Base-by-base conservation (phyloP, 148 eudicot species). In the Polygonum aviculare region DNA sequence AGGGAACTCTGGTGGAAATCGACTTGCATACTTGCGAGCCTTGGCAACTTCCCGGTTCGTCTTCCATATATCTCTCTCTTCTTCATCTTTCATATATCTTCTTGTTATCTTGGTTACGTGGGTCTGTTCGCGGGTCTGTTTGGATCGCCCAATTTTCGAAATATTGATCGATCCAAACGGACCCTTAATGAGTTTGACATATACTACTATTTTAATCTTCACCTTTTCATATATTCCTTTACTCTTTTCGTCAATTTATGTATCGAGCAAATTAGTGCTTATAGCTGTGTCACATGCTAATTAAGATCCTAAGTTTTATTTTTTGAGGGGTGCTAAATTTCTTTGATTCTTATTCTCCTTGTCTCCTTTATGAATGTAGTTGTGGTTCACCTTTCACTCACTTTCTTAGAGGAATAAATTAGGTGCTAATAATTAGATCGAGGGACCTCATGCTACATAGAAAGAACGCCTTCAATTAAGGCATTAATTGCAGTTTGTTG, bases 1-100 rank as follows among this genome's bases (percentile, higher is more conserved):
- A 84, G 75, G 92, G 88, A 6, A 94, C 93, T 83, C 78, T 94
- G 76, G 85, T 94, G 16, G 98, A 94, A 38, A 86, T 94, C 57
- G 98, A 94, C 57, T 88, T 94, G 78, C 98, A 94, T 82, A 80
- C 82, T 47, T 90, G 95, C 85, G 98, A 94, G 82, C 98, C 98
- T 80, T 94, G 98, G 98, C 97, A 94, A 81, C 98, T 94, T 79
- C 98, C 98, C 75, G 97, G 98, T 90, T 77, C 33, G 63, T 57
- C 63, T 22, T 57, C 63, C n/a, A 4, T 51, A 15, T 1, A 15
- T 15, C 55, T 51, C 55, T 51, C 10, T 7, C 4, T 51, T 6
- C 47, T 51, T 12, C 16, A 15, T 50, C 16, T 50, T 3, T 18
- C n/a, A 50, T 26, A 26, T 26, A 26, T 51, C 55, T 51, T 44